Base-by-base conservation (phyloP, 2,329 filamentous ascomycete genomes). In the Diaporthe eres region DNA sequence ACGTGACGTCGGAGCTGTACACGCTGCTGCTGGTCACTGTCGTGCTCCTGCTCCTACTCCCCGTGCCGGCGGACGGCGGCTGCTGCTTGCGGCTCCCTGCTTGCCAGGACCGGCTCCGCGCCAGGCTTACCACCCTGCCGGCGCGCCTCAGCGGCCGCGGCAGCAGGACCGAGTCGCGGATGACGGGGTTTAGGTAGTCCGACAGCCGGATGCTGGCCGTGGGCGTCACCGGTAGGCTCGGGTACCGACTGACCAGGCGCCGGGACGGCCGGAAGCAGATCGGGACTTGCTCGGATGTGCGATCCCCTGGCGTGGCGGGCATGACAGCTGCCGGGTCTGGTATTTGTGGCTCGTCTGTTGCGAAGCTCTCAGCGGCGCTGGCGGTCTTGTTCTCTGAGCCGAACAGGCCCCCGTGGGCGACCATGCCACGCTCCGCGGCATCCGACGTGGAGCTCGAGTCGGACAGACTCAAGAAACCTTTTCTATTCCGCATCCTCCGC, bases 221-320 rank as follows among this genome's bases (percentile, higher is more conserved):
- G 22, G 65, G 65, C 13, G 42, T 47, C 47, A 51, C 31, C 13
- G 34, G 47, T 47, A 42, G 47, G 31, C 34, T 51, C 12, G 31
- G 31, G 47, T 68, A 68, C 15, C 49, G 65, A 7, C 47, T 39
- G 65, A 28, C 10, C n/a, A n/a, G 7, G 34, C 31, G 13, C 3
- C 65, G 47, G 31, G 65, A 53, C 12, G 65, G 65, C 31, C 49
- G 65, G 65, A 68, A 68, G 19, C 17, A 53, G 2, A 68, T 53
- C 15, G 65, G 47, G 3, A 68, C 44, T 28, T 51, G 65, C 25
- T 53, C 65, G 8, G 47, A 53, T 10, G 63, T 68, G 37, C 12
- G 22, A 4, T 31, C 25, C 17, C 7, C 25, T 19, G 47, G 10
- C 12, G 42, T 3, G 22, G 47, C 28, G 3, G 10, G 31, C 5